Conservation (phyloP, 257 asterid genomes). For the Nicotiana tabacum region DNA sequence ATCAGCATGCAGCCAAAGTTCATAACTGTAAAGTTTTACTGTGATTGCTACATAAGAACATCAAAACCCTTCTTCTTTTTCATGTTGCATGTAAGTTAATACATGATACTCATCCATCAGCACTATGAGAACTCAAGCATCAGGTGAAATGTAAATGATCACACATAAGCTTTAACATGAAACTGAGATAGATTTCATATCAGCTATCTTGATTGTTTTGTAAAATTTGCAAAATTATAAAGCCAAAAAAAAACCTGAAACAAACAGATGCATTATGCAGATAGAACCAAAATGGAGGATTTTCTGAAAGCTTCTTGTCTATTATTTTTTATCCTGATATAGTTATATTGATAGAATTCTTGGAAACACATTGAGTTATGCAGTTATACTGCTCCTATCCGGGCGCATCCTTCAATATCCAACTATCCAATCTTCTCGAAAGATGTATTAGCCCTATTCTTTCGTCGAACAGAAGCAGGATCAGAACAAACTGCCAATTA, state of each 20-base stretch:
- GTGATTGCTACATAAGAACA: not conserved
- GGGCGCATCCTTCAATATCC: not conserved
- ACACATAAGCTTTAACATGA: not conserved
- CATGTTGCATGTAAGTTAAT: not conserved
- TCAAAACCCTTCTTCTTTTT: not conserved
- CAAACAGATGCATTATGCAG: not conserved
- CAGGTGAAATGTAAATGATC: not conserved
- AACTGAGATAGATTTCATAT: not conserved
- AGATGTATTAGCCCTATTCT: not conserved
- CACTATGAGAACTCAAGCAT: not conserved
- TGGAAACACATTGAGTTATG: not conserved
- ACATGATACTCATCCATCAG: not conserved
- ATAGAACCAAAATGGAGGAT: not conserved
- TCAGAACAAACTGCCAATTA: not conserved
- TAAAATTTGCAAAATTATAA: not conserved
- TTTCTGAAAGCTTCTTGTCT: not conserved
- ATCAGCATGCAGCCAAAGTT: not conserved
- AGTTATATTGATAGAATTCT: not conserved
- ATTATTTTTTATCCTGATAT: not conserved
- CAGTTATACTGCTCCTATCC: not conserved
- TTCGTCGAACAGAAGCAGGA: not conserved
- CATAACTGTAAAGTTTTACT: not conserved
- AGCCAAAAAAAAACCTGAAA: not conserved
- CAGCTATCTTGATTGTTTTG: not conserved
- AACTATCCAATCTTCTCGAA: not conserved